Evolutionary conservation across 495 filamentous ascomycete genomes (phyloP).

Genomic region (Aspergillus saccharolyticus): DNA sequence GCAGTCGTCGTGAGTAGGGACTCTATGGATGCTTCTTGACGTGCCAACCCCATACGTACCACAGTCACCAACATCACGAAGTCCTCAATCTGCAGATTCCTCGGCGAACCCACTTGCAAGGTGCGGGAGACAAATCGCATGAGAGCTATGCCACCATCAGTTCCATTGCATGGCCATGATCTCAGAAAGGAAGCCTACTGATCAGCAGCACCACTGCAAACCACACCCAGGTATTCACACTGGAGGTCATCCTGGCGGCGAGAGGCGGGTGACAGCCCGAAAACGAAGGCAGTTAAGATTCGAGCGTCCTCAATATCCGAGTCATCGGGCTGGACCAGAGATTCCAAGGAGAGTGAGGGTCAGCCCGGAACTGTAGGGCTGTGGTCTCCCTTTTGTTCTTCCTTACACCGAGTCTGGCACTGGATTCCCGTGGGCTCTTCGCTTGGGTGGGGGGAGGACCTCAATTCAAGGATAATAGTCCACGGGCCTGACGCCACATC

Average conservation of each 20-base stretch:
- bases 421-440: background rate
- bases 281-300: background rate
- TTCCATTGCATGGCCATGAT: background rate
- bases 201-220: slow-evolving; percentile 13
- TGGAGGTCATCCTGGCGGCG: background rate
- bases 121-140: slow-evolving; percentile 24
- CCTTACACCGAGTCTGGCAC: background rate
- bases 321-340: background rate
- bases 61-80: slow-evolving; percentile 47
- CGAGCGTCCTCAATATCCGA: background rate
- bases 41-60: slow-evolving; percentile 24
- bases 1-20: background rate
- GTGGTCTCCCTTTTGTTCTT: background rate
- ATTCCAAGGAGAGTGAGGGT: background rate
- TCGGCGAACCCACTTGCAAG: slow-evolving; percentile 41
- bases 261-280: background rate
- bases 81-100: slow-evolving; percentile 49
- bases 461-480: background rate
- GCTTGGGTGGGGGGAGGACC: no score
- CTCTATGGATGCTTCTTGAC: background rate
- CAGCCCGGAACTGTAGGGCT: background rate
- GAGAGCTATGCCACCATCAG: slow-evolving; percentile 3
- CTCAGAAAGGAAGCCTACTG: slow-evolving; percentile 5
- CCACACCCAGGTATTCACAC: slow-evolving; percentile 12
- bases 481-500: background rate